Evolutionary conservation across 345 rosid species (phyloP).

Genomic region (Moricandia arvensis): DNA sequence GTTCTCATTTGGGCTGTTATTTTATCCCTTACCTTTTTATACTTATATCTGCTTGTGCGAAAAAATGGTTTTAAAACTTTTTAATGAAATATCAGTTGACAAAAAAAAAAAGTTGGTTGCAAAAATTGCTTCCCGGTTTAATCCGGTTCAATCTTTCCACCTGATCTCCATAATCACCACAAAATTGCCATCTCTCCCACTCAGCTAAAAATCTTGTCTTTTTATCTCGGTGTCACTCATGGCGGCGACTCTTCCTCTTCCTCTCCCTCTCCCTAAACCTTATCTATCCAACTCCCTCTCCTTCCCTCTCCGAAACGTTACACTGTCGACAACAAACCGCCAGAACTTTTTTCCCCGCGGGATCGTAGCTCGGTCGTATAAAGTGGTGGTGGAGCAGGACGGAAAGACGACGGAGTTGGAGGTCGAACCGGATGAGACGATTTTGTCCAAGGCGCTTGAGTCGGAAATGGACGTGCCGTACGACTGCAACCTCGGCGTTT

Average conservation of each 20-base stretch:
- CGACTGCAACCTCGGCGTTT: constrained; percentile 93
- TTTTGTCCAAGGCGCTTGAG: constrained; percentile 77
- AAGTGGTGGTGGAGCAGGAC: constrained; percentile 74
- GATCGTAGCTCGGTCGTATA: constrained; percentile 47
- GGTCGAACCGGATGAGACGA: constrained; percentile 82
- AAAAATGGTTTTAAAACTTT: too few species aligned
- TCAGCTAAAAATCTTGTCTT: background rate
- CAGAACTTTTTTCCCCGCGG: background rate
- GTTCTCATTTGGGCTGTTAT: too few species aligned
- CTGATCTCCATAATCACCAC: constrained; percentile 21
- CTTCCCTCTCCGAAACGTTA: constrained; percentile 30
- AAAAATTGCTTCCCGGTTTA: background rate
- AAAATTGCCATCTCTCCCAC: constrained; percentile 1
- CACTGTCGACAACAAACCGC: background rate
- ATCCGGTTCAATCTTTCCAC: background rate
- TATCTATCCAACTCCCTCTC: constrained; percentile 30
- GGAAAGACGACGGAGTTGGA: constrained; percentile 68
- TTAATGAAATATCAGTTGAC: too few species aligned
- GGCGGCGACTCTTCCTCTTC: too few species aligned
- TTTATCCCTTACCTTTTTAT: too few species aligned
- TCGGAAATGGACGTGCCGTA: constrained; percentile 68
- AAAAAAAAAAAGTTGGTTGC: too few species aligned
- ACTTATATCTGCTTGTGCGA: too few species aligned
- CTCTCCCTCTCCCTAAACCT: constrained; percentile 54
- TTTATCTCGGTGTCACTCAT: constrained; percentile 34